phyloP scores from a whole-genome alignment of 108 stramenopile species.

The Cyclotella choctawhatcheeana region DNA sequence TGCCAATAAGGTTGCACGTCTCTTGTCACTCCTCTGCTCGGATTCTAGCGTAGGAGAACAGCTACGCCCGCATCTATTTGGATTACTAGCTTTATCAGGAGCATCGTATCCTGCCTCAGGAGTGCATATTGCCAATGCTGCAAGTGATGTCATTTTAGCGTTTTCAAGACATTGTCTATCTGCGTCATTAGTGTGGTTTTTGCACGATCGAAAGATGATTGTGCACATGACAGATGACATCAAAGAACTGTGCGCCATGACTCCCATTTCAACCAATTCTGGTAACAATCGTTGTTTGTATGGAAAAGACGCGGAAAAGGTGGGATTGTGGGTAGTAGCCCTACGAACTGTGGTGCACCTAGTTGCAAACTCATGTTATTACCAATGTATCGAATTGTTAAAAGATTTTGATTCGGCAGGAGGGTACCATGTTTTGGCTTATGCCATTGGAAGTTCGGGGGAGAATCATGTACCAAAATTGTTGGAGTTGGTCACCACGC shows the following conservation, averaged over 20 bases:
- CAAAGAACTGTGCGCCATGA: slow-evolving; percentile 86
- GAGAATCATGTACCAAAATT: slow-evolving; percentile 72
- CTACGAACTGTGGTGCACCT: slow-evolving; percentile 79
- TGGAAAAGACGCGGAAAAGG: slow-evolving; percentile 81
- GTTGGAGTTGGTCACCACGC: slow-evolving; percentile 74
- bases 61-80: slow-evolving; percentile 92
- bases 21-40: slow-evolving; percentile 83
- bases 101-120: slow-evolving; percentile 88
- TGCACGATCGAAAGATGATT: slow-evolving; percentile 94
- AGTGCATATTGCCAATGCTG: slow-evolving; percentile 87
- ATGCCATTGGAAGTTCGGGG: slow-evolving; percentile 76
- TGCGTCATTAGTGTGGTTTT: slow-evolving; percentile 87
- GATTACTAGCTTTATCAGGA: slow-evolving; percentile 85
- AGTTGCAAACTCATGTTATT: slow-evolving; percentile 73
- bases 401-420: slow-evolving; percentile 90
- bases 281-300: slow-evolving; percentile 58
- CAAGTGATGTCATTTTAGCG: slow-evolving; percentile 86
- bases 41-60: slow-evolving; percentile 91
- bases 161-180: slow-evolving; percentile 81
- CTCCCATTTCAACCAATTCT: slow-evolving; percentile 26
- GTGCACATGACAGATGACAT: slow-evolving; percentile 95
- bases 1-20: slow-evolving; percentile 75
- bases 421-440: slow-evolving; percentile 83
- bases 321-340: slow-evolving; percentile 88
- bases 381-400: slow-evolving; percentile 77